Percentiles rank a stretch among this genome's conserved stretches.
Conservation (phyloP, 345 rosid genomes). For the Eucalyptus fibrosa region DNA sequence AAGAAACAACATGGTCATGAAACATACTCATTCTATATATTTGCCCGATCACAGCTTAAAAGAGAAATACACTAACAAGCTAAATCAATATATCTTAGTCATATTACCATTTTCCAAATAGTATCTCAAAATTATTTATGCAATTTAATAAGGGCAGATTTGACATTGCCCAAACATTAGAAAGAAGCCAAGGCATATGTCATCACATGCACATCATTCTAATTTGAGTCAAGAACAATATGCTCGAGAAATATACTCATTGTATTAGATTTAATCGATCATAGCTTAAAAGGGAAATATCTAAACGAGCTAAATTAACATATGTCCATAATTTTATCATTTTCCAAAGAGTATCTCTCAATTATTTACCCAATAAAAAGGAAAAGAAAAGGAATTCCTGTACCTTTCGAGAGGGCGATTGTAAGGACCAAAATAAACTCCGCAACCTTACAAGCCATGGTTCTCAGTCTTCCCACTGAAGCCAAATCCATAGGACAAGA, state of each 20-base stretch:
- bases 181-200: background rate
- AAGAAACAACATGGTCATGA: background rate
- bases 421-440: constrained; percentile 53
- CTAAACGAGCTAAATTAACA: background rate
- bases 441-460: constrained; percentile 39
- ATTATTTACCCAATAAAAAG: background rate
- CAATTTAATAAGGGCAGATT: background rate
- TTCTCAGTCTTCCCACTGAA: constrained; percentile 1
- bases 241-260: background rate
- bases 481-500: constrained; percentile 61
- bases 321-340: background rate
- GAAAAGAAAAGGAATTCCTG: background rate
- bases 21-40: background rate
- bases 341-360: background rate
- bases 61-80: too few species aligned
- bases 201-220: background rate
- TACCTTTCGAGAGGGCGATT: constrained; percentile 56
- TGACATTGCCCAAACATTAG: background rate
- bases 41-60: background rate
- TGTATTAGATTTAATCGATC: background rate
- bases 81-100: background rate
- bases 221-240: background rate
- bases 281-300: background rate
- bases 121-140: background rate
- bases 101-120: background rate